Evolutionary conservation across 352 stramenopile genomes (phyloP).

Genomic region (Thalassiosira livingstoniorum): DNA sequence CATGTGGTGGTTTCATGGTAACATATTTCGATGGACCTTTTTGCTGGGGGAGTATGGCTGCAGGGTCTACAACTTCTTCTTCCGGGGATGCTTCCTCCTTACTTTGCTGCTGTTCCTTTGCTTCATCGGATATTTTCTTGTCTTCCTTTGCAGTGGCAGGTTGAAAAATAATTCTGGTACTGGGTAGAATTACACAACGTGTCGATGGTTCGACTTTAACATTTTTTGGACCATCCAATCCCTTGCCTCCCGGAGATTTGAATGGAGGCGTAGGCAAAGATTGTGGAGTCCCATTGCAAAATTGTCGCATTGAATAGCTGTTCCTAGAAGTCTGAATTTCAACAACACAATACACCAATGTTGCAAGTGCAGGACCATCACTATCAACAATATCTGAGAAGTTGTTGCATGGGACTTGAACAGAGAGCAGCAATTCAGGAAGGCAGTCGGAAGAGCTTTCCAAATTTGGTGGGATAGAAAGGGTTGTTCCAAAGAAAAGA

Average conservation of each 20-base stretch:
- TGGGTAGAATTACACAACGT: slow-evolving; percentile 64
- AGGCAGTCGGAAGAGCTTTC: neutral
- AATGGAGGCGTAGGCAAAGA: slow-evolving; percentile 21
- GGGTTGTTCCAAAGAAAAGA: slow-evolving; percentile 55
- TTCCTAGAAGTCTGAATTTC: neutral
- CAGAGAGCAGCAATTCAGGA: neutral
- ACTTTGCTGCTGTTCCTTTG: neutral
- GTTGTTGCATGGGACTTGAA: slow-evolving; percentile 13
- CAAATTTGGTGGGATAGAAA: slow-evolving; percentile 29
- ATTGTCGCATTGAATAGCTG: neutral
- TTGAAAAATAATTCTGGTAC: slow-evolving; percentile 72
- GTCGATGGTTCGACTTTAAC: neutral
- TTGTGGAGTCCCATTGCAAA: slow-evolving; percentile 9
- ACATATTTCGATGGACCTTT: neutral
- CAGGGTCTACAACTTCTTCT: neutral
- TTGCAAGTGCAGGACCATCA: neutral
- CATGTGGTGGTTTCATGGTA: slow-evolving; percentile 16
- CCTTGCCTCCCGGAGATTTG: no score
- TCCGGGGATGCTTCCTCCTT: neutral
- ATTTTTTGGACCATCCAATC: neutral
- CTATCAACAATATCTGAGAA: neutral
- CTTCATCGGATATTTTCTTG: neutral
- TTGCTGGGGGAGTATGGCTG: neutral
- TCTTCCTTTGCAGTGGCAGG: neutral
- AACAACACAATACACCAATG: neutral